A percentile compares a stretch with the other conserved stretches of the same genome.
These are phyloP conservation scores for Knufia petricola DNA, from an alignment of 2,329 filamentous ascomycete species.

Conservation along the genomic window DNA sequence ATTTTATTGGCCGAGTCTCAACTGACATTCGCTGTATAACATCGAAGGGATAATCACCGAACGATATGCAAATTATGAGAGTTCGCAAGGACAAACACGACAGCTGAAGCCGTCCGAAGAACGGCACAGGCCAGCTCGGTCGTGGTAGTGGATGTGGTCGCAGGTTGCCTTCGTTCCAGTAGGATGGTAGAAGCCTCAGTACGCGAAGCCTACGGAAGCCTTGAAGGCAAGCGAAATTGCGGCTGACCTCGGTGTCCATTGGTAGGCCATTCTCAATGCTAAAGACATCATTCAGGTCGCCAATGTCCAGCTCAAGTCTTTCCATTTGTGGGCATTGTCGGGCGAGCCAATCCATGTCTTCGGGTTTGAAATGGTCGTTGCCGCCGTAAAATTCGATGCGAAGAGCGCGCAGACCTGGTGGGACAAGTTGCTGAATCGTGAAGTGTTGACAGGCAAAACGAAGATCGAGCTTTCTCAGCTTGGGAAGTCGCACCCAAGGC, in stretches of 20 bases:
- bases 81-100: not conserved
- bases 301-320: not conserved
- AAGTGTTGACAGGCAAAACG: not conserved
- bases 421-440: not conserved
- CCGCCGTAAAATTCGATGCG: not conserved
- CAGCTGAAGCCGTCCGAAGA: not conserved
- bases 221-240: not conserved
- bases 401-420: not conserved
- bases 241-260: not conserved
- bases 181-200: not conserved
- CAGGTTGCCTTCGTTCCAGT: not conserved
- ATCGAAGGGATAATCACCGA: not conserved
- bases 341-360: not conserved
- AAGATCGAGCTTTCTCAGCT: constrained; percentile 1
- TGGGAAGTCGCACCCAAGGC: not conserved
- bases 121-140: not conserved
- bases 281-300: not conserved
- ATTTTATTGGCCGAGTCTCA: not conserved
- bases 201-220: not conserved
- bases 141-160: not conserved
- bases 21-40: not conserved
- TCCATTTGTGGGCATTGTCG: not conserved
- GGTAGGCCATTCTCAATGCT: not conserved
- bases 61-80: not conserved
- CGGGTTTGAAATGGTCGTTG: not conserved